Evolutionary conservation across 768 basidiomycete genomes (phyloP).

Genomic region (Trametopsis cervina): DNA sequence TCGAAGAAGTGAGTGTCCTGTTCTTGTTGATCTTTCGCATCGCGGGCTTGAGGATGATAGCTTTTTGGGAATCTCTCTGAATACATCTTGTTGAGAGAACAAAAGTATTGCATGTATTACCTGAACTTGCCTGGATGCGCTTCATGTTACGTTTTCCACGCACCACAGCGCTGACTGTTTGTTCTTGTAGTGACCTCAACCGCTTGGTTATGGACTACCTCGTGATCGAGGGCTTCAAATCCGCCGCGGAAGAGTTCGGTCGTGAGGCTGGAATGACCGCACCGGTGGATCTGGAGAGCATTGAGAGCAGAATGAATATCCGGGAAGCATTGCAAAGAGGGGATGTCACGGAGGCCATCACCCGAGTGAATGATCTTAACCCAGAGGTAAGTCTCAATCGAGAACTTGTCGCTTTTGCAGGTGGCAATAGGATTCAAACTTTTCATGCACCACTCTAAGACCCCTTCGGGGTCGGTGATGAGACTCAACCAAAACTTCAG

Average conservation of each 20-base stretch:
- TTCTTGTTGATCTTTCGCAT: slow-evolving; percentile 10
- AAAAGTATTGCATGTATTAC: slow-evolving; percentile 82
- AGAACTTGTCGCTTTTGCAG: slow-evolving; percentile 8
- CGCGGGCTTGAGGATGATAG: slow-evolving; percentile 49
- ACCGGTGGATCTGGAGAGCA: slow-evolving; percentile 84
- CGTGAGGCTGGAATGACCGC: slow-evolving; percentile 74
- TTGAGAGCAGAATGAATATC: slow-evolving; percentile 91
- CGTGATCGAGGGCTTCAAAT: slow-evolving; percentile 95
- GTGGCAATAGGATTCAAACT: slow-evolving; percentile 67
- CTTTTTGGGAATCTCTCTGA: slow-evolving; percentile 99
- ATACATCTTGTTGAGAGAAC: slow-evolving; percentile 49
- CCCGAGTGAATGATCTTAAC: slow-evolving; percentile 92
- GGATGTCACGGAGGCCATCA: slow-evolving; percentile 91
- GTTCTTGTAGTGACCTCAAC: slow-evolving; percentile 74
- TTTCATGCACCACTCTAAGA: slow-evolving; percentile 99
- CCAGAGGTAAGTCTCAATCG: slow-evolving; percentile 71
- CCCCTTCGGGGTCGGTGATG: slow-evolving; percentile 75
- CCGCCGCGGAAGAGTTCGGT: slow-evolving; percentile 92
- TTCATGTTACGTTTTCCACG: slow-evolving; percentile 6
- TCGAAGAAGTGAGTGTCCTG: slow-evolving; percentile 76
- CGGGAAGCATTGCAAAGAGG: slow-evolving; percentile 91
- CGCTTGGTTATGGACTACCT: slow-evolving; percentile 95
- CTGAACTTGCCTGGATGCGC: slow-evolving; percentile 44
- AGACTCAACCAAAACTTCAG: slow-evolving; percentile 82
- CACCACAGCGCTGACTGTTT: slow-evolving; percentile 16